phyloP scores from a whole-genome alignment of 2,329 filamentous ascomycete species.

The Seiridium cupressi region DNA sequence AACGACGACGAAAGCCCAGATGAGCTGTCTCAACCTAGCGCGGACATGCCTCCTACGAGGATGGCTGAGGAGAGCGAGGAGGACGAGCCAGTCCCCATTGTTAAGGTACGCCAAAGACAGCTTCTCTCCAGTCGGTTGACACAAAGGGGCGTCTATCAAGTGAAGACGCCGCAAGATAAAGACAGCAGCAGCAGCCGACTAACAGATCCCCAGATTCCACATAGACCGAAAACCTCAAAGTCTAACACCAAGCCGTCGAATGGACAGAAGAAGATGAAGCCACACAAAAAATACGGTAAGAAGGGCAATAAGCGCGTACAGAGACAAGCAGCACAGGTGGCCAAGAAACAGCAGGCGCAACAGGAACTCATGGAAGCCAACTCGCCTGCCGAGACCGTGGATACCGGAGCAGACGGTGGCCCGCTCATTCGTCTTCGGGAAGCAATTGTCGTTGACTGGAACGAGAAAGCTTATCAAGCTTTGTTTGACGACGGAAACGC shows the following conservation, averaged over 20 bases:
- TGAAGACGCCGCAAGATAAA: background rate
- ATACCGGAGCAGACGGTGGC: slow-evolving; percentile 43
- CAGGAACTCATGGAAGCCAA: slow-evolving; percentile 17
- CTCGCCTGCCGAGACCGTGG: slow-evolving; percentile 29
- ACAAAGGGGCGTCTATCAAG: background rate
- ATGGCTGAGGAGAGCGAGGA: slow-evolving; percentile 62
- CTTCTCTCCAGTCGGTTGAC: background rate
- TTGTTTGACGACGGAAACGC: slow-evolving; percentile 64
- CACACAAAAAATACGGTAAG: slow-evolving; percentile 44
- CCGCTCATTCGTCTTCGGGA: slow-evolving; percentile 79
- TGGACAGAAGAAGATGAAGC: slow-evolving; percentile 48
- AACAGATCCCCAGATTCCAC: slow-evolving; percentile 12
- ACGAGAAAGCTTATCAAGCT: slow-evolving; percentile 63
- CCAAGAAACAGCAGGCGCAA: slow-evolving; percentile 28
- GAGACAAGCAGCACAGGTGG: slow-evolving; percentile 29
- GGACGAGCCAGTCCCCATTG: slow-evolving; percentile 33
- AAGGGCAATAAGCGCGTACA: slow-evolving; percentile 47
- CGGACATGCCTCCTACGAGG: slow-evolving; percentile 40
- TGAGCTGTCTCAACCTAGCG: slow-evolving; percentile 31
- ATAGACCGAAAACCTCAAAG: slow-evolving; percentile 15
- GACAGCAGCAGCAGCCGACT: background rate
- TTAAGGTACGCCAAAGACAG: slow-evolving; percentile 29
- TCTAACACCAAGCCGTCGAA: slow-evolving; percentile 20
- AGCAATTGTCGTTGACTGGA: slow-evolving; percentile 86
- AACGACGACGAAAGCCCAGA: slow-evolving; percentile 55